phyloP scores from a whole-genome alignment of 169 alveolate genomes.

The Cyclospora cayetanensis region DNA sequence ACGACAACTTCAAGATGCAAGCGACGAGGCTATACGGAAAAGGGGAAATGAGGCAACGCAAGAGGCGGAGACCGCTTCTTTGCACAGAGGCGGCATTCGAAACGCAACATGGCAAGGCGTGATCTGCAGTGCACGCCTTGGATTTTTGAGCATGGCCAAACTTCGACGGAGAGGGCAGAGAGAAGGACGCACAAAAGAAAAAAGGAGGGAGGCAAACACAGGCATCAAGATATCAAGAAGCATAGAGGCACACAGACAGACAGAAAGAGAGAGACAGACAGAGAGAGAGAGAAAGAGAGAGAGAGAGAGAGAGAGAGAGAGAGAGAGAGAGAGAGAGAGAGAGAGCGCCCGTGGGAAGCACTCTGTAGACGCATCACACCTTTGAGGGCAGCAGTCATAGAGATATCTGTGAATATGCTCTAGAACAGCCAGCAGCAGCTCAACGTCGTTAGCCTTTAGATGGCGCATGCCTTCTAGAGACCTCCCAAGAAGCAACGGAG shows the following conservation, averaged over 20 bases:
- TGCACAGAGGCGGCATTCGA: too few relatives aligned
- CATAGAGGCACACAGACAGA: too few relatives aligned
- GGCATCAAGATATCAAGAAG: too few relatives aligned
- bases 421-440: conserved; percentile 41
- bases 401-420: neutral
- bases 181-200: neutral
- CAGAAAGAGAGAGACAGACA: neutral
- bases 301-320: neutral
- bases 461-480: conserved; percentile 20
- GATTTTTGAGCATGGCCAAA: too few relatives aligned
- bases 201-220: neutral
- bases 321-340: neutral
- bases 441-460: conserved; percentile 37
- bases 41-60: neutral
- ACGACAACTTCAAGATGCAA: neutral
- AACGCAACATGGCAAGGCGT: too few relatives aligned
- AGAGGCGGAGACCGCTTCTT: neutral
- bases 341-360: too few relatives aligned
- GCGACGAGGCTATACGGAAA: neutral
- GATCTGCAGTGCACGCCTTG: too few relatives aligned
- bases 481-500: conserved; percentile 16
- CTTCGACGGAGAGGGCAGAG: too few relatives aligned
- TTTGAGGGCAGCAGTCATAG: conserved; percentile 48
- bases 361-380: too few relatives aligned
- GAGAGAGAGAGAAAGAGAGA: neutral